phyloP scores from a whole-genome alignment of 345 rosid species.

The Draba incana region DNA sequence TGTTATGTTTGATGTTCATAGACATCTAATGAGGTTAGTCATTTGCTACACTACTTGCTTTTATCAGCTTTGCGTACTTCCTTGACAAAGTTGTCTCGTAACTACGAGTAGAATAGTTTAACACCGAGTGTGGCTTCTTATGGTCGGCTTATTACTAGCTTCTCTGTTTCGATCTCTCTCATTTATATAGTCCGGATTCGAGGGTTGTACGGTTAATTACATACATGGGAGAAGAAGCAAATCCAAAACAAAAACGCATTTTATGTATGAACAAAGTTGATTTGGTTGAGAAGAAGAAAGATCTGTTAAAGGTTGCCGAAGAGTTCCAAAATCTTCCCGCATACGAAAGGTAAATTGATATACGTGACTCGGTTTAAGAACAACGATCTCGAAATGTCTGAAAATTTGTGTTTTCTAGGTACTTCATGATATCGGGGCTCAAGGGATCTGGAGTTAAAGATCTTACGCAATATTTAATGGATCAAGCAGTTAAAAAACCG shows the following conservation, averaged over 20 bases:
- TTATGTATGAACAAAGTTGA: conserved; percentile 95
- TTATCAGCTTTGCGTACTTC: neutral
- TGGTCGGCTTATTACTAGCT: neutral
- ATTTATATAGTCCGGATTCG: conserved; percentile 63
- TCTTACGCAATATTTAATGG: conserved; percentile 68
- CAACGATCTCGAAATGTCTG: too few relatives aligned
- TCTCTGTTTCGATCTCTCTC: conserved; percentile 1
- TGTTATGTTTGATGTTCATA: conserved; percentile 87
- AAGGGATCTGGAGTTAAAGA: conserved; percentile 85
- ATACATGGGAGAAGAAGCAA: conserved; percentile 65
- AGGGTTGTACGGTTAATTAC: conserved; percentile 77
- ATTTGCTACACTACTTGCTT: conserved; percentile 8
- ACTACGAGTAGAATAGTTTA: conserved; percentile 5
- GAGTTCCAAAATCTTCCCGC: conserved; percentile 83
- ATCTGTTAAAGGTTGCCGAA: conserved; percentile 68
- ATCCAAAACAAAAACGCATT: conserved; percentile 71
- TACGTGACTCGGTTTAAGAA: neutral
- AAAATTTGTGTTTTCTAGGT: conserved; percentile 60
- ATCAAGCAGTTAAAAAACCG: conserved; percentile 88
- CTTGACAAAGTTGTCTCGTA: neutral
- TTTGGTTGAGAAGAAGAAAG: conserved; percentile 79
- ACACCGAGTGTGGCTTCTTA: neutral
- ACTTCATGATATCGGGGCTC: conserved; percentile 83
- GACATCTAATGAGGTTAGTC: conserved; percentile 82
- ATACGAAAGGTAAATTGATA: conserved; percentile 63